Evolutionary conservation across 169 alveolate genomes (phyloP).

Genomic region (Plasmodium vinckei): DNA sequence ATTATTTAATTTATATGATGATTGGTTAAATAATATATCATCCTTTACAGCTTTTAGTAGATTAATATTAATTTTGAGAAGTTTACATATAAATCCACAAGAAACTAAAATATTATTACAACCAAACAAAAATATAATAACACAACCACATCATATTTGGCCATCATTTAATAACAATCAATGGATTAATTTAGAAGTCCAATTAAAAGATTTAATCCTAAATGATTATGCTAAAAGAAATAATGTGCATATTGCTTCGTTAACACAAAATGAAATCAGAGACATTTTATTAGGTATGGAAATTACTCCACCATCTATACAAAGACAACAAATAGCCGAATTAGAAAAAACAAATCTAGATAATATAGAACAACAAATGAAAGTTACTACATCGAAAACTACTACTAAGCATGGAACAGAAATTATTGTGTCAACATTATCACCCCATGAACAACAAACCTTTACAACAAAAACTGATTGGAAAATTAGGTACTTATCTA

Average conservation of each 20-base stretch:
- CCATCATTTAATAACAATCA: conserved; percentile 99
- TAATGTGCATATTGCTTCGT: conserved; percentile 97
- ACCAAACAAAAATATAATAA: conserved; percentile 97
- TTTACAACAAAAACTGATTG: conserved; percentile 99
- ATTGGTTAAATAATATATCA: conserved; percentile 98
- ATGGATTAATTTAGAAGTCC: conserved; percentile 99
- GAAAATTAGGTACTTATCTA: conserved; percentile 99
- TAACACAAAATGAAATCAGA: conserved; percentile 99
- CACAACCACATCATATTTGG: conserved; percentile 99
- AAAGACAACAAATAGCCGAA: conserved; percentile 96
- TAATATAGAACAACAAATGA: conserved; percentile 85
- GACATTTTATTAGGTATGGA: conserved; percentile 99
- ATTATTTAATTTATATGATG: conserved; percentile 98
- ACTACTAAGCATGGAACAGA: conserved; percentile 98
- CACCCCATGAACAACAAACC: conserved; percentile 98
- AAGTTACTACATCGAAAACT: conserved; percentile 94
- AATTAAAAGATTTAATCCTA: conserved; percentile 97
- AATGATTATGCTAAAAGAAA: conserved; percentile 99
- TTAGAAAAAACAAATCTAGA: conserved; percentile 84
- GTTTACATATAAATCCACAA: conserved; percentile 98
- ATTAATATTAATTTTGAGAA: conserved; percentile 96
- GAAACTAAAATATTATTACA: conserved; percentile 97
- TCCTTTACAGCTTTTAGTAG: conserved; percentile 99
- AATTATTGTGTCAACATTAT: conserved; percentile 96
- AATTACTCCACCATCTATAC: conserved; percentile 98